These are phyloP conservation scores for Penicillium griseofulvum DNA, from an alignment of 2,329 filamentous ascomycete species.

Conservation along the genomic window DNA sequence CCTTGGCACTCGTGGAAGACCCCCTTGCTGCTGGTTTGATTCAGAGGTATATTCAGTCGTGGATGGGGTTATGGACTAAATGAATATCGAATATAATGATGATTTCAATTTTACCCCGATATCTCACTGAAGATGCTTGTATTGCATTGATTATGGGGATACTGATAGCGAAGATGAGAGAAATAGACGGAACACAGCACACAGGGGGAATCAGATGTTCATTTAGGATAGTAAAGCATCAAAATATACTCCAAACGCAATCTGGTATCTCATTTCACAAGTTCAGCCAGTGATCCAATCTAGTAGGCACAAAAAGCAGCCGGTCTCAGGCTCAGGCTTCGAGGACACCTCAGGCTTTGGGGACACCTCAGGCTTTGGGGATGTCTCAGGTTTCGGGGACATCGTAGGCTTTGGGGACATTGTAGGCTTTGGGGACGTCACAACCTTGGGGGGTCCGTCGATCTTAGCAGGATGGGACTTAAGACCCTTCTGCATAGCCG, in stretches of 20 bases:
- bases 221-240: neutral
- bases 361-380: no score
- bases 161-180: neutral
- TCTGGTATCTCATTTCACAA: neutral
- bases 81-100: neutral
- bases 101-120: neutral
- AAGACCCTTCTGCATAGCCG: constrained; percentile 41
- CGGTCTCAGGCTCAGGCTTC: no score
- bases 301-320: no score
- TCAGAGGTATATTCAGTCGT: constrained; percentile 17
- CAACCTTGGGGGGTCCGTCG: neutral
- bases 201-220: neutral
- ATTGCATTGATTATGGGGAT: neutral
- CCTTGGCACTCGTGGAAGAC: constrained; percentile 13
- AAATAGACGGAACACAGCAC: no score
- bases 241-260: neutral
- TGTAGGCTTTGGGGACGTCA: neutral
- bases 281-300: no score
- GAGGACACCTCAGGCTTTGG: no score
- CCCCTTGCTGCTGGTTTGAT: constrained; percentile 17
- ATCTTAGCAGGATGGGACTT: neutral
- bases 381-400: no score
- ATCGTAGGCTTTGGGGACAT: no score
- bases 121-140: neutral
- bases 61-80: constrained; percentile 19